A percentile compares a stretch with the other conserved stretches of the same genome.
These are phyloP conservation scores for Xylaria sp. DNA, from an alignment of 2,329 filamentous ascomycete species.

Conservation along the genomic window DNA sequence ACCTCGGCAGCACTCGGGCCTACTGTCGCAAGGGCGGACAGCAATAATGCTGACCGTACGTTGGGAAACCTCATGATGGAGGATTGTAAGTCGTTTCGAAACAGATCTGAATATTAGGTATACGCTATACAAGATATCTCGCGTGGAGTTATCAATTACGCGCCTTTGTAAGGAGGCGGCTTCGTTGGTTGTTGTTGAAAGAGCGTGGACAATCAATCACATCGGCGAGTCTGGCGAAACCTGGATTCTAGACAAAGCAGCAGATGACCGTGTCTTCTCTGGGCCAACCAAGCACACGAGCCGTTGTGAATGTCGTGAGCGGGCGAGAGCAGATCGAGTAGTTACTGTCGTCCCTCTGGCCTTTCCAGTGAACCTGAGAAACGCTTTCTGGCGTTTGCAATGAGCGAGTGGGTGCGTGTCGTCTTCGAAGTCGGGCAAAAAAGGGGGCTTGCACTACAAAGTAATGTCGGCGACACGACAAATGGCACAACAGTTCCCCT, in stretches of 20 bases:
- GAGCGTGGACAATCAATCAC: constrained; percentile 40
- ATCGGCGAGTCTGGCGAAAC: constrained; percentile 29
- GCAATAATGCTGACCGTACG: constrained; percentile 57
- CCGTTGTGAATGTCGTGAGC: constrained; percentile 1
- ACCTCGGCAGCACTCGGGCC: constrained; percentile 63
- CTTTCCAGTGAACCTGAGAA: constrained; percentile 5
- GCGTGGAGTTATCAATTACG: constrained; percentile 31
- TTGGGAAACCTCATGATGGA: constrained; percentile 60
- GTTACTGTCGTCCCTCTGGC: constrained; percentile 3
- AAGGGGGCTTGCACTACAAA: constrained; percentile 9
- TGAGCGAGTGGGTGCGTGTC: constrained; percentile 27
- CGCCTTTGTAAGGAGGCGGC: constrained; percentile 30
- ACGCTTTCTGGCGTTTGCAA: constrained; percentile 15
- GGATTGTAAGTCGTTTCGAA: constrained; percentile 22
- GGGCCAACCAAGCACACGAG: constrained; percentile 10
- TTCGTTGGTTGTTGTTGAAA: constrained; percentile 37
- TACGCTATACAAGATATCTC: constrained; percentile 20
- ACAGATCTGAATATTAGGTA: constrained; percentile 31
- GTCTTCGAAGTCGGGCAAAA: constrained; percentile 18
- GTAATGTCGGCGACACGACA: constrained; percentile 14
- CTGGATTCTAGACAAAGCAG: constrained; percentile 31
- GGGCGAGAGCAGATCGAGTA: constrained; percentile 8
- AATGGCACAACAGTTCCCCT: constrained; percentile 30
- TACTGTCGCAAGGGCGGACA: constrained; percentile 58
- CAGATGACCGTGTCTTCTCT: constrained; percentile 20